Evolutionary conservation across 192 early-diverging fungal genomes (phyloP), one percentile per base, ranked within the genome.

Genomic region (Chytriomyces hyalinus): DNA sequence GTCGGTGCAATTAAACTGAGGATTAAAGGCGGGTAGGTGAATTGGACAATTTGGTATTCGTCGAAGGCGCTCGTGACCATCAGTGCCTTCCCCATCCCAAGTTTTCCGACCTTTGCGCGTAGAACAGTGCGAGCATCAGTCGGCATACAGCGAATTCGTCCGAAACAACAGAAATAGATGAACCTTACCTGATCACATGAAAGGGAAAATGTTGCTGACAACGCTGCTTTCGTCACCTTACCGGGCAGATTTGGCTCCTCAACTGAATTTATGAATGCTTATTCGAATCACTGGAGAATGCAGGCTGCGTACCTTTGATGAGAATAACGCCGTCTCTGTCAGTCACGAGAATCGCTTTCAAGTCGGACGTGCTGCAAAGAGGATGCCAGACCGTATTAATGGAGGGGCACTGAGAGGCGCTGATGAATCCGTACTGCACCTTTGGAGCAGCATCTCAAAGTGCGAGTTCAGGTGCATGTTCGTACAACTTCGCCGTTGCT

Each of bases 11-110:
- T 70, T 8, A 78, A 53, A 20, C 22, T 24, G 36, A 78, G 76
- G 46, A 78, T 78, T 9, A 78, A 50, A 3, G 76, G 76, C 17
- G 49, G 10, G 61, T 70, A 78, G 5, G 46, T 68, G 65, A 71
- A 78, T 47, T 78, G 76, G 10, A 78, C 76, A 28, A 78, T 78
- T 60, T 70, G 65, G 67, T 70, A 78, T 70, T 78, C 76, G 67
- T 78, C 76, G 48, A 78, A 78, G 44, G 66, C 36, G 45, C 67
- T 70, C 67, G 70, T 61, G 36, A 78, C 66, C 76, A 78, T 78
- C 45, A 46, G 20, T 13, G 76, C 66, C 61, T 70, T 67, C n/a
- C 76, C 76, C 48, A 78, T 36, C 22, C 76, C 76, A 24, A 78
- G 48, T 70, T 78, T 78, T 43, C 65, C 57, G 7, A 50, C 65